Percentiles rank a stretch among this genome's conserved stretches.
Evolutionary conservation across 2,329 filamentous ascomycete genomes (phyloP).

Genomic region (Teratosphaeriaceae sp.): DNA sequence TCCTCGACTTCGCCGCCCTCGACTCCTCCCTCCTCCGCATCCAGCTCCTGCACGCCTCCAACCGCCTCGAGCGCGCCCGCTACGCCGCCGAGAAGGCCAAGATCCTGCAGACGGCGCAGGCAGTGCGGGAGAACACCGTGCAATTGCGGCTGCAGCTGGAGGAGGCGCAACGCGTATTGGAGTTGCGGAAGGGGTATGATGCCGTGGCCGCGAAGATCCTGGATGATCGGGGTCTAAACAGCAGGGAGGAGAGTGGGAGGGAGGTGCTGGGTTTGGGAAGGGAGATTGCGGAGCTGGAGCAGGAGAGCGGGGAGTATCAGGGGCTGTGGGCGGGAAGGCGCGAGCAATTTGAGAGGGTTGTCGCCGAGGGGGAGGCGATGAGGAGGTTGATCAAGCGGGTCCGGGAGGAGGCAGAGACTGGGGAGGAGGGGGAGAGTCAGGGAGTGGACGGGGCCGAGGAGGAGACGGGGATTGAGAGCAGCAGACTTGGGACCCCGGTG

Average conservation of each 20-base stretch:
- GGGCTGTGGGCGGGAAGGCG: slow-evolving; percentile 77
- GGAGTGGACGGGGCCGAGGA: slow-evolving; percentile 36
- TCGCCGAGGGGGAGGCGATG: slow-evolving; percentile 84
- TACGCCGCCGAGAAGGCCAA: slow-evolving; percentile 74
- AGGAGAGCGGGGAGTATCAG: slow-evolving; percentile 74
- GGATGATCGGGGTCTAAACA: slow-evolving; percentile 68
- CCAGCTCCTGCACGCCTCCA: slow-evolving; percentile 78
- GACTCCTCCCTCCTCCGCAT: slow-evolving; percentile 81
- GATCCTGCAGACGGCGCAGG: slow-evolving; percentile 71
- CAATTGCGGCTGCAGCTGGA: slow-evolving; percentile 69
- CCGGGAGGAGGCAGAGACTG: slow-evolving; percentile 88
- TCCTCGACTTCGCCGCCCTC: slow-evolving; percentile 82
- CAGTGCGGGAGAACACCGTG: slow-evolving; percentile 68
- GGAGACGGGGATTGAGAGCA: slow-evolving; percentile 33
- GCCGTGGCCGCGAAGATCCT: slow-evolving; percentile 82
- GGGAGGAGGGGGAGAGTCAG: slow-evolving; percentile 55
- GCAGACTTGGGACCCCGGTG: slow-evolving; percentile 40
- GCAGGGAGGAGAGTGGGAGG: slow-evolving; percentile 74
- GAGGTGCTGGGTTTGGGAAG: slow-evolving; percentile 76
- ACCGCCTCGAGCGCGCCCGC: slow-evolving; percentile 72
- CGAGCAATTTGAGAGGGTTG: slow-evolving; percentile 81
- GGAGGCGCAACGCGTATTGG: slow-evolving; percentile 66
- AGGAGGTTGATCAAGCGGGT: slow-evolving; percentile 83
- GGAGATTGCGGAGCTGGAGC: slow-evolving; percentile 81
- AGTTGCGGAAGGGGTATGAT: slow-evolving; percentile 78